Base-by-base conservation (phyloP, 768 basidiomycete genomes). In the Tephrocybe sp. region DNA sequence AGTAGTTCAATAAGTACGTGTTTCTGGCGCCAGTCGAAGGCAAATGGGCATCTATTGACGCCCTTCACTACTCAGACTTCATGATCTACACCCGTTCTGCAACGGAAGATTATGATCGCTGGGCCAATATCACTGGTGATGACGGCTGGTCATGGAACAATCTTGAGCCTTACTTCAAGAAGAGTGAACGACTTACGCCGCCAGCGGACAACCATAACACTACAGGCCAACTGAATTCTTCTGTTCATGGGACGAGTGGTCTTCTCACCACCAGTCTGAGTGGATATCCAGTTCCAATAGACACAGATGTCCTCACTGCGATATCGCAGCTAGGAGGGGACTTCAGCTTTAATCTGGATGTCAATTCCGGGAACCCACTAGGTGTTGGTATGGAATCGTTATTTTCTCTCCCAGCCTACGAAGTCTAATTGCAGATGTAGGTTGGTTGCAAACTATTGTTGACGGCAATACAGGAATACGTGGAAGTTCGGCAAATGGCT, bases 181-280 rank as follows among this genome's bases (percentile, higher is more conserved):
- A 63, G 57, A 64, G 57, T 40, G 69, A 71, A 54, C 52, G 44
- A 42, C 62, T 57, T 45, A 55, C 52, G 8, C 30, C 56, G 14
- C 65, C 69, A 10, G 60, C 59, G 8, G 64, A 67, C 43, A 43
- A 59, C 32, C 67, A 64, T 48, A 55, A 63, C 44, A 65, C 61
- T 12, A 47, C 59, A 1, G 67, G 66, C 10, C 60, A 70, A 40
- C 61, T 63, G 39, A 52, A 64, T 38, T 65, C 70, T 4, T 32
- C 53, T 0, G 45, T 65, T 9, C 68, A 70, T 45, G 59, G 64
- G 22, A 55, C 45, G 22, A 30, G 52, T 12, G 69, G 69, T 8
- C 39, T 55, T 11, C 54, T 49, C 39, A 49, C 45, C 11, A 58
- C 62, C 33, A 59, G 60, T 34, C 56, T 67, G 13, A 48, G 60